phyloP scores from a whole-genome alignment of 1,284 basidiomycete genomes.

The Tetrapyrgos nigripes region DNA sequence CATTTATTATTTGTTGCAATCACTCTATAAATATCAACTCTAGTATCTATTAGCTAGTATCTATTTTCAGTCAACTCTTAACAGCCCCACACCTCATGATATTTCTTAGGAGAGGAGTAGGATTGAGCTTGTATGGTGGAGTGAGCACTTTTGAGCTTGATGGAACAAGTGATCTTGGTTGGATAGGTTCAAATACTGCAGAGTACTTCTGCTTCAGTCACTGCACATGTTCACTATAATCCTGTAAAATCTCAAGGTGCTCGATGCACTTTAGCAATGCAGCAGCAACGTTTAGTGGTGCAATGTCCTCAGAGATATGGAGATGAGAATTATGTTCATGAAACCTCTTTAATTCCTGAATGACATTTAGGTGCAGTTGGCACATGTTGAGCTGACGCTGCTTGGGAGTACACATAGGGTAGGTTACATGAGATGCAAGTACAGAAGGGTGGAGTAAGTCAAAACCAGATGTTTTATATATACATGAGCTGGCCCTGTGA shows the following conservation, averaged over 20 bases:
- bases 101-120: constrained; percentile 33
- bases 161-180: constrained; percentile 27
- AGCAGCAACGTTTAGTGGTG: constrained; percentile 9
- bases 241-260: constrained; percentile 7
- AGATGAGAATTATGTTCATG: neutral
- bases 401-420: neutral
- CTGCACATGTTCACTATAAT: constrained; percentile 17
- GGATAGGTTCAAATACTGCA: constrained; percentile 24
- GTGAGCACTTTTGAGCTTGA: constrained; percentile 29
- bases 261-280: constrained; percentile 12
- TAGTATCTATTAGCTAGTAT: too few relatives aligned
- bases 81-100: constrained; percentile 32
- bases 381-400: neutral
- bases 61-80: too few relatives aligned
- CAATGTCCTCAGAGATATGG: neutral
- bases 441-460: constrained; percentile 10
- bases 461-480: constrained; percentile 16
- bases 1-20: too few relatives aligned
- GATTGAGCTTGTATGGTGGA: constrained; percentile 21
- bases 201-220: constrained; percentile 10
- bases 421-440: neutral
- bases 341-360: neutral
- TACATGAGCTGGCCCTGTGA: constrained; percentile 5
- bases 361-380: neutral
- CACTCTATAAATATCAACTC: too few relatives aligned